A percentile compares a stretch with the other conserved stretches of the same genome.
These are phyloP conservation scores for Neotropicomus parvogracilis DNA, from an alignment of 1,284 basidiomycete genomes.

Conservation along the genomic window DNA sequence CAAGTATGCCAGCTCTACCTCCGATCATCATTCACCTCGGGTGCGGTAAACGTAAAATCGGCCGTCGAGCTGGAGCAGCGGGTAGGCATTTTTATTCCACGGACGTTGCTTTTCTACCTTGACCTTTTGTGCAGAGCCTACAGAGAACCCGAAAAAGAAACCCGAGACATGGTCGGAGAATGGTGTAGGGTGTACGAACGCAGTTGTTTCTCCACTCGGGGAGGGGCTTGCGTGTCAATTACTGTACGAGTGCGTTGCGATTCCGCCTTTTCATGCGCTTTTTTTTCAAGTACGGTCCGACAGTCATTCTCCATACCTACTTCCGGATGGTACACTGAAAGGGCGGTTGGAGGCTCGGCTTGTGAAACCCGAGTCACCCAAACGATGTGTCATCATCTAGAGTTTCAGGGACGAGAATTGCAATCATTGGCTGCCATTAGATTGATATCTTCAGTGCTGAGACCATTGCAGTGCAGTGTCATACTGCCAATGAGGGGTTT, in stretches of 20 bases:
- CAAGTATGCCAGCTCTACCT: neutral
- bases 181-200: slow-evolving; percentile 16
- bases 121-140: neutral
- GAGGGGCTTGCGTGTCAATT: slow-evolving; percentile 1
- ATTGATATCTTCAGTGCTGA: too few species aligned
- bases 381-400: slow-evolving; percentile 21
- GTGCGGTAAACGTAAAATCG: slow-evolving; percentile 17
- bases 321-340: slow-evolving; percentile 21
- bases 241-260: slow-evolving; percentile 13
- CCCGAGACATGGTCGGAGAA: slow-evolving; percentile 21
- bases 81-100: slow-evolving; percentile 7
- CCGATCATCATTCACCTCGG: slow-evolving; percentile 8
- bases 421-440: too few species aligned
- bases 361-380: slow-evolving; percentile 7
- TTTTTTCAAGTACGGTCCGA: neutral
- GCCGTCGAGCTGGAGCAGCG: slow-evolving; percentile 1
- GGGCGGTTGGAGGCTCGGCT: slow-evolving; percentile 20
- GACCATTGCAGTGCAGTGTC: too few species aligned
- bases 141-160: slow-evolving; percentile 7
- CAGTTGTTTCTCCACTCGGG: slow-evolving; percentile 9
- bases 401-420: too few species aligned
- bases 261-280: neutral
- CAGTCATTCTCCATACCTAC: slow-evolving; percentile 20
- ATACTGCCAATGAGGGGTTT: too few species aligned
- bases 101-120: too few species aligned